Conservation (phyloP, 2,329 filamentous ascomycete genomes). For the Fusarium siculi region DNA sequence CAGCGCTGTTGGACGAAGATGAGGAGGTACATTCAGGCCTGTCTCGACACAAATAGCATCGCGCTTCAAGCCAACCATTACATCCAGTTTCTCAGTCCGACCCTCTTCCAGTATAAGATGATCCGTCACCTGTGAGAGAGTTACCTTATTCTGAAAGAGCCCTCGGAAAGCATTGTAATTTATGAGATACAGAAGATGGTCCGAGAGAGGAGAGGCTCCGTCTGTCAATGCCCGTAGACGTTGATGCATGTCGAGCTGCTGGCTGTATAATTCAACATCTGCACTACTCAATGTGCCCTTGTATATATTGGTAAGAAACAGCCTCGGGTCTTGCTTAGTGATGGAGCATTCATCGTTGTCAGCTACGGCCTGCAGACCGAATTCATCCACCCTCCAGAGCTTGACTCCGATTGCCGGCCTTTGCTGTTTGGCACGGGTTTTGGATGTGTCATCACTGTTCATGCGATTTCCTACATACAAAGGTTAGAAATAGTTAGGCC, state of each 20-base stretch:
- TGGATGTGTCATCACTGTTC: not conserved
- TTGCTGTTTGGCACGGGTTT: not conserved
- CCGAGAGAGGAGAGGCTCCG: not conserved
- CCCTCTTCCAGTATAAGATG: not conserved
- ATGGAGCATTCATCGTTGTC: no score
- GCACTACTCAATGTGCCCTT: not conserved
- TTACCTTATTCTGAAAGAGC: not conserved
- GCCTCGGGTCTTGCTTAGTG: not conserved
- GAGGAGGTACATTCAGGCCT: not conserved
- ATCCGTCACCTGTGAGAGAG: not conserved
- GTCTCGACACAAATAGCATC: slow-evolving; percentile 3
- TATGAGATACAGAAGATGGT: slow-evolving; percentile 2
- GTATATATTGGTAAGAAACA: not conserved
- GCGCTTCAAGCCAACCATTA: slow-evolving; percentile 6
- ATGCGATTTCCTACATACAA: not conserved
- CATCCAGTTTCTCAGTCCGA: not conserved
- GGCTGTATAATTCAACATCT: slow-evolving; percentile 13
- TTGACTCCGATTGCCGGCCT: not conserved
- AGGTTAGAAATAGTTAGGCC: not conserved
- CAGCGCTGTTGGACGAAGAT: slow-evolving; percentile 2
- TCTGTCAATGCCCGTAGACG: not conserved
- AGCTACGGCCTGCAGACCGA: not conserved
- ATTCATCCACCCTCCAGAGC: slow-evolving; percentile 12
- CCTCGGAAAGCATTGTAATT: slow-evolving; percentile 14
- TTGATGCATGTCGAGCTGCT: not conserved